These are phyloP conservation scores for Monosporozyma aerobia DNA, from an alignment of 805 yeast species.

Conservation along the genomic window DNA sequence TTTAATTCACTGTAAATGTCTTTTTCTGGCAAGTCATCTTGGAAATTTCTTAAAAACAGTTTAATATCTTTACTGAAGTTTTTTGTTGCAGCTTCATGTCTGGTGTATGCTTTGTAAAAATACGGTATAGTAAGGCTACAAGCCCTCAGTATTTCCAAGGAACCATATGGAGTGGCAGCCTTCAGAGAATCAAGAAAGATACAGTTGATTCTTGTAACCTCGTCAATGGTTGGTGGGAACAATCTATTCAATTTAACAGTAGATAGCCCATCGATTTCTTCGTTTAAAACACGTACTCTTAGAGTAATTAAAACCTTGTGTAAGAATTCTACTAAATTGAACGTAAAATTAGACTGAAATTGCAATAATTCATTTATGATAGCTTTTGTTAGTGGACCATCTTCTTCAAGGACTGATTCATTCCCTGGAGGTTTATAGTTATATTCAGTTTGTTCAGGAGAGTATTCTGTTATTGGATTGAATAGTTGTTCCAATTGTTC, in stretches of 20 bases:
- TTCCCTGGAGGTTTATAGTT: constrained; percentile 53
- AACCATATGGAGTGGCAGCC: constrained; percentile 58
- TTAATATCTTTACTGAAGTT: constrained; percentile 43
- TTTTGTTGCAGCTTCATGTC: constrained; percentile 88
- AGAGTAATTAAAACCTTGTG: constrained; percentile 75
- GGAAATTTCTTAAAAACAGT: constrained; percentile 34
- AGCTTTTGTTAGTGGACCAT: constrained; percentile 37
- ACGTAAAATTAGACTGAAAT: constrained; percentile 68
- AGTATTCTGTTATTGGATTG: constrained; percentile 83
- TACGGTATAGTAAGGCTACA: constrained; percentile 79
- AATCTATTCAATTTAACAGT: constrained; percentile 62
- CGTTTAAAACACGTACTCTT: constrained; percentile 56
- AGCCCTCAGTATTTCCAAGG: constrained; percentile 67
- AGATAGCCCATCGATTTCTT: constrained; percentile 43
- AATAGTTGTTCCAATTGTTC: constrained; percentile 81
- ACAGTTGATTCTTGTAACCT: constrained; percentile 82
- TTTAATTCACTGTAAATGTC: constrained; percentile 40
- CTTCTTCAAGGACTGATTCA: constrained; percentile 15
- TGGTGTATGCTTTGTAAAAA: constrained; percentile 83
- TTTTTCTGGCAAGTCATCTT: constrained; percentile 17
- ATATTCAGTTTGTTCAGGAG: constrained; percentile 77
- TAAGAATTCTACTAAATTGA: constrained; percentile 60
- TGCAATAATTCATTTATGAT: constrained; percentile 58
- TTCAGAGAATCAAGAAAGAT: constrained; percentile 68
- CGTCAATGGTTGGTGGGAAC: constrained; percentile 94